Evolutionary conservation across 192 early-diverging fungal genomes (phyloP).

Genomic region (Endogone sp.): DNA sequence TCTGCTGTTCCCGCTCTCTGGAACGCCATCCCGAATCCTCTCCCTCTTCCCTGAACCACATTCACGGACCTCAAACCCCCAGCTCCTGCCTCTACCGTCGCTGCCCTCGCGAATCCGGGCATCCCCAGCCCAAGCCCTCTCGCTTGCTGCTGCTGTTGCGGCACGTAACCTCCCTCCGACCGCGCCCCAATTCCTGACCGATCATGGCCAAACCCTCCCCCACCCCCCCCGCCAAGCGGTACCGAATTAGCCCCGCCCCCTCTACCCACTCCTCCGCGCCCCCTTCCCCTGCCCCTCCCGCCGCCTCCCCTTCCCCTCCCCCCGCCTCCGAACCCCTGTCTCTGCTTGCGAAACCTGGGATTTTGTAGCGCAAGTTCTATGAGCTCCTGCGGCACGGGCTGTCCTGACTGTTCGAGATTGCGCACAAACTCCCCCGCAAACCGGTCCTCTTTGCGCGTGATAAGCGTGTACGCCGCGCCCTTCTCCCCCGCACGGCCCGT

Average conservation of each 20-base stretch:
- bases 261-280: conserved; percentile 32
- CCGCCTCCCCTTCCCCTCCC: conserved; percentile 46
- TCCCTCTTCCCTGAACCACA: neutral
- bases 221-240: neutral
- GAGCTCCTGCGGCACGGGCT: conserved; percentile 41
- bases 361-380: conserved; percentile 54
- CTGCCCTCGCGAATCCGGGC: neutral
- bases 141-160: neutral
- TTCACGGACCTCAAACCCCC: neutral
- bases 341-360: conserved; percentile 50
- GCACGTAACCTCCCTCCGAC: neutral
- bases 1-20: neutral
- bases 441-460: conserved; percentile 60
- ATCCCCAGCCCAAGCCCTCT: neutral
- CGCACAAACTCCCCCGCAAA: conserved; percentile 61
- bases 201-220: neutral
- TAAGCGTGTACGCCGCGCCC: conserved; percentile 58
- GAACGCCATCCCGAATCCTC: neutral
- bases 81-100: neutral
- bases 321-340: conserved; percentile 31
- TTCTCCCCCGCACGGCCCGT: conserved; percentile 71
- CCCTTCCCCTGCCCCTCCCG: conserved; percentile 26
- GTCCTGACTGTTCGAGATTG: conserved; percentile 52
- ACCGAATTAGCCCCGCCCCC: neutral
- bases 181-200: neutral